Evolutionary conservation across 768 basidiomycete species (phyloP).

Genomic region (Naematelia aurantialba): DNA sequence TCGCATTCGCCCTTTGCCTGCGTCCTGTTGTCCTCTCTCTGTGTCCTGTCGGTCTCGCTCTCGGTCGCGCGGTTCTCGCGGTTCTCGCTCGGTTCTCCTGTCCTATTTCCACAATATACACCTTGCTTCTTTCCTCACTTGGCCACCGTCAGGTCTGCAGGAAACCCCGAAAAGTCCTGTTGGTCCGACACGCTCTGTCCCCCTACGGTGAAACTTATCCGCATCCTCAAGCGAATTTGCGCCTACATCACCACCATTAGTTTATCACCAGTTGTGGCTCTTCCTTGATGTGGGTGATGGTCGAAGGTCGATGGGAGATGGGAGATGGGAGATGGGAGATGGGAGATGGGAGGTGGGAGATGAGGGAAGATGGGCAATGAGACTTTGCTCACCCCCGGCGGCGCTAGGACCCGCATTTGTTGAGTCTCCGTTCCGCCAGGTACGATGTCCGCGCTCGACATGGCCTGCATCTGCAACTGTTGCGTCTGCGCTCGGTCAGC

Average conservation of each 20-base stretch:
- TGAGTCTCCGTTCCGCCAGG: slow-evolving; percentile 85
- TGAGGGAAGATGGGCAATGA: no score
- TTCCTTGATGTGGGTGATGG: no score
- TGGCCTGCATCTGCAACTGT: slow-evolving; percentile 95
- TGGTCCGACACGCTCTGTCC: slow-evolving; percentile 81
- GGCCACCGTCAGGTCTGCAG: slow-evolving; percentile 53
- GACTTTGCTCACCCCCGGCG: slow-evolving; percentile 78
- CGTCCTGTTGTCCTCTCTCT: no score
- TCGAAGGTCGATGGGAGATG: no score
- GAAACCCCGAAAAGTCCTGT: slow-evolving; percentile 89
- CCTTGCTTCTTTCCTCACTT: slow-evolving; percentile 12
- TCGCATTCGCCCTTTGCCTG: no score
- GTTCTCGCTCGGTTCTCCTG: neutral
- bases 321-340: no score
- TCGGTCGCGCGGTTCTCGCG: no score
- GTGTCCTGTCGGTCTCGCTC: no score
- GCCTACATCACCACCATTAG: no score
- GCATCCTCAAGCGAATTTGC: slow-evolving; percentile 74
- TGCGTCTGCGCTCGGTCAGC: slow-evolving; percentile 63
- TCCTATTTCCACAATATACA: neutral
- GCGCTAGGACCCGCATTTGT: slow-evolving; percentile 87
- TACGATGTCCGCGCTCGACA: slow-evolving; percentile 76
- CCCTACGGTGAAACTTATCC: slow-evolving; percentile 68
- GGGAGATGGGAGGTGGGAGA: no score
- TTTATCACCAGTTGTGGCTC: no score